A percentile compares a stretch with the other conserved stretches of the same genome.
phyloP scores from a whole-genome alignment of 176 grass and related monocot genomes.

The Stipa capillata region DNA sequence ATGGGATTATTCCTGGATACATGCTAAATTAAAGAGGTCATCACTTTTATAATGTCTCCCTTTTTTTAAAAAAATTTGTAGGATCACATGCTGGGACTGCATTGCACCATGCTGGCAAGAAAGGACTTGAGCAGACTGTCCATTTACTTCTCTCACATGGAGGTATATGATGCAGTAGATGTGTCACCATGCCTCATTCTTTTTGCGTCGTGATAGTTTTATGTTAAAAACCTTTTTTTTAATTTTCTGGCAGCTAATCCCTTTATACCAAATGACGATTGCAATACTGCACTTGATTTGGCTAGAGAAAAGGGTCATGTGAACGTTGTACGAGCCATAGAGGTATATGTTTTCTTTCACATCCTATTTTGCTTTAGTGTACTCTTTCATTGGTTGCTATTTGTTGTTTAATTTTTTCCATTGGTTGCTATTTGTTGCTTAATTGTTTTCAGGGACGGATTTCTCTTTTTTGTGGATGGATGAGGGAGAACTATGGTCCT shows the following conservation, averaged over 20 bases:
- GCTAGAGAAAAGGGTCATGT: constrained; percentile 89
- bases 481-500: constrained; percentile 82
- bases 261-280: constrained; percentile 84
- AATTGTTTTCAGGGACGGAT: constrained; percentile 47
- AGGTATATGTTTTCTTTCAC: constrained; percentile 40
- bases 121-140: constrained; percentile 62
- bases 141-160: constrained; percentile 79
- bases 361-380: neutral
- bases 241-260: constrained; percentile 62
- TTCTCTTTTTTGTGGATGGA: constrained; percentile 81
- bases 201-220: neutral
- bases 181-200: neutral
- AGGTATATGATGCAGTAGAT: constrained; percentile 34
- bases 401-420: neutral
- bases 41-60: neutral
- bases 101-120: constrained; percentile 98
- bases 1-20: neutral
- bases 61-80: constrained; percentile 18
- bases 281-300: constrained; percentile 86
- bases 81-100: constrained; percentile 70
- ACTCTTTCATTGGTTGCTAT: neutral
- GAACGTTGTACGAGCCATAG: constrained; percentile 85
- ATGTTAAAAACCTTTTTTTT: neutral
- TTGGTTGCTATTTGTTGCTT: constrained; percentile 6
- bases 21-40: neutral